These are phyloP conservation scores for Chaetomium sp. DNA, from an alignment of 2,329 filamentous ascomycete species.

Conservation along the genomic window DNA sequence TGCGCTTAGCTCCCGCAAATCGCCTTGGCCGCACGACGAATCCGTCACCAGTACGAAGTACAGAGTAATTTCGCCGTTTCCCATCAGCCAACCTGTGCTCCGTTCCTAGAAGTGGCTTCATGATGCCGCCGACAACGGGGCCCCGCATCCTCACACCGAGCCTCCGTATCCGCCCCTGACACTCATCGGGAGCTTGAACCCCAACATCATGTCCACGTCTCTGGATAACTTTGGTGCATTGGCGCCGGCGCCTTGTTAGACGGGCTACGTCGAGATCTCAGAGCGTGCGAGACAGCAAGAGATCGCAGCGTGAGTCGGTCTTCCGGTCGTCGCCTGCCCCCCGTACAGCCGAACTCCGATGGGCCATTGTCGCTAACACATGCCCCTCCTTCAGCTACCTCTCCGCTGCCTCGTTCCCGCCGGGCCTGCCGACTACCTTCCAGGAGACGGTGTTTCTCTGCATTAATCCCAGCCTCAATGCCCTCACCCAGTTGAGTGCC, in stretches of 20 bases:
- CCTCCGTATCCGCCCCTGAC: neutral
- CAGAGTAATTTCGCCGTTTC: neutral
- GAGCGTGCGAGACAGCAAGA: constrained; percentile 22
- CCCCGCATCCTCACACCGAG: neutral
- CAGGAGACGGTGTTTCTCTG: constrained; percentile 21
- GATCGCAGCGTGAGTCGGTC: constrained; percentile 19
- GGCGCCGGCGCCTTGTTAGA: neutral
- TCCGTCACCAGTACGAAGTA: no score
- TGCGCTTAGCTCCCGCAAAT: neutral
- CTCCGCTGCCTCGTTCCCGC: constrained; percentile 32
- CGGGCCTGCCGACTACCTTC: constrained; percentile 16
- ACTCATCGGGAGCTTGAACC: neutral
- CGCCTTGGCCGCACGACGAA: neutral
- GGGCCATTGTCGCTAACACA: neutral
- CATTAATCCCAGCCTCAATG: constrained; percentile 41
- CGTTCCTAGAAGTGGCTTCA: neutral
- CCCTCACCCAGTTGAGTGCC: constrained; percentile 47
- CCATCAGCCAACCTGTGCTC: neutral
- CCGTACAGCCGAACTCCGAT: neutral
- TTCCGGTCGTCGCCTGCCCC: neutral
- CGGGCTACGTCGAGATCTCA: neutral
- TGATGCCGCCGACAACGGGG: neutral
- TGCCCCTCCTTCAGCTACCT: constrained; percentile 27
- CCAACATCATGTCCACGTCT: neutral
- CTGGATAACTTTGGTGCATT: neutral